Base-by-base conservation (phyloP, 2,329 filamentous ascomycete genomes). In the Aureobasidium sp. region DNA sequence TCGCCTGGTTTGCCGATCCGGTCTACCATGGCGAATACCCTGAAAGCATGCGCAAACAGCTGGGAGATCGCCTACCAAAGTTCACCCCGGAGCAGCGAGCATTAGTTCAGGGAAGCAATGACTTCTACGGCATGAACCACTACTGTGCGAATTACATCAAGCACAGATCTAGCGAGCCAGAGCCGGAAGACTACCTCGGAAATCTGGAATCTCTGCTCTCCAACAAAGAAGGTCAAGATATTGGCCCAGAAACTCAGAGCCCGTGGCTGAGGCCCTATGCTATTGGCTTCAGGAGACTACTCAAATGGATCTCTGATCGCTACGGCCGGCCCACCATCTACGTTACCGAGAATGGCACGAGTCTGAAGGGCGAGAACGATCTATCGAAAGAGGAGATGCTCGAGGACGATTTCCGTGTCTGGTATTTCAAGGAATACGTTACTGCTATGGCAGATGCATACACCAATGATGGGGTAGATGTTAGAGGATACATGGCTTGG, bases 131-230 rank as follows among this genome's bases (percentile, higher is more conserved):
- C 25, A 69, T 72, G 58, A 60, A 60, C 49, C 95, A 79, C 79
- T 95, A 95, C 79, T 92, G 89, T 54, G 87, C 89, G 69, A 89
- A 94, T 79, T 95, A 89, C 76, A 85, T 95, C 76, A 86, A 85
- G 72, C 86, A 92, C 75, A 83, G 84, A 69, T 79, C 81, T 8
- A 81, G 80, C 7, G 75, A 80, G 50, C 75, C 88, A 0, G 79
- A 82, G 1, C 76, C 77, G 4, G 80, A 87, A 54, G 90, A 95
- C 75, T 84, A 84, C 73, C 76, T 84, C 13, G 90, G 90, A 57
- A 88, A 95, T 73, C 76, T 95, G 37, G 88, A 94, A 67, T 80
- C 84, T 1, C 79, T 87, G 42, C 83, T 88, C 65, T 79, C 84
- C 17, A 64, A 64, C 58, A 60, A 61, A 29, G 45, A 60, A 10